Conservation (phyloP, 2,329 filamentous ascomycete genomes). For the Tolypocladium endophyticum region DNA sequence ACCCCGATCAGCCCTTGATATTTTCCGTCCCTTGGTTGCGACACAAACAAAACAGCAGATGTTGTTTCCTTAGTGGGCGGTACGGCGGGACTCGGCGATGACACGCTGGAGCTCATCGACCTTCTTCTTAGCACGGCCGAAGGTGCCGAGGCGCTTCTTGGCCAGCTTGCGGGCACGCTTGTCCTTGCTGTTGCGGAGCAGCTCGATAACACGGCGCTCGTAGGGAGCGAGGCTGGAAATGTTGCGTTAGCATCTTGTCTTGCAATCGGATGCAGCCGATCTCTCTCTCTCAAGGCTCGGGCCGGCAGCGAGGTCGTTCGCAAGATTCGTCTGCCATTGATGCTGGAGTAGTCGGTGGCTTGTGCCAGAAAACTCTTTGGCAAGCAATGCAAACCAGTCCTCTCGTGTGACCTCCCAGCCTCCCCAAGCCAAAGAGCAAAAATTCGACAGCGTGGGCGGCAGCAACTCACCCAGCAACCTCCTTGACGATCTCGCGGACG, state of each 20-base stretch:
- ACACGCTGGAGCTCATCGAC: constrained; percentile 97
- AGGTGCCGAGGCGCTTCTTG: constrained; percentile 99
- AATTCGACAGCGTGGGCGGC: background rate
- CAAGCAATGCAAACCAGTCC: background rate
- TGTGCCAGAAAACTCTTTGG: background rate
- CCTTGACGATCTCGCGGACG: constrained; percentile 94
- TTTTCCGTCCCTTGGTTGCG: background rate
- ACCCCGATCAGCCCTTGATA: constrained; percentile 1
- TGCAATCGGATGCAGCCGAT: background rate
- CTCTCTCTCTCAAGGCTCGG: background rate
- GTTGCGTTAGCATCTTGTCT: constrained; percentile 16
- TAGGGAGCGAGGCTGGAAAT: constrained; percentile 67
- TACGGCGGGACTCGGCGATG: constrained; percentile 85
- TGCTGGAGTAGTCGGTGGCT: background rate
- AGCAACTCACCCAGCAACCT: constrained; percentile 77
- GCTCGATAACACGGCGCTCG: constrained; percentile 97
- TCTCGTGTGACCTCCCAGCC: background rate
- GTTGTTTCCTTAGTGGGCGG: constrained; percentile 42
- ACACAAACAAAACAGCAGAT: background rate
- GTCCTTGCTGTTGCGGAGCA: constrained; percentile 98
- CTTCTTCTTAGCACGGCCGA: constrained; percentile 98
- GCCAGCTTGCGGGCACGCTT: constrained; percentile 98
- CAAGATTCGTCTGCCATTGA: background rate
- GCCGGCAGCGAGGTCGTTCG: background rate
- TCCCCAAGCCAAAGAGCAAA: background rate